Base-by-base conservation (phyloP, 371 early-diverging fungal genomes). In the Mucor circinelloides region DNA sequence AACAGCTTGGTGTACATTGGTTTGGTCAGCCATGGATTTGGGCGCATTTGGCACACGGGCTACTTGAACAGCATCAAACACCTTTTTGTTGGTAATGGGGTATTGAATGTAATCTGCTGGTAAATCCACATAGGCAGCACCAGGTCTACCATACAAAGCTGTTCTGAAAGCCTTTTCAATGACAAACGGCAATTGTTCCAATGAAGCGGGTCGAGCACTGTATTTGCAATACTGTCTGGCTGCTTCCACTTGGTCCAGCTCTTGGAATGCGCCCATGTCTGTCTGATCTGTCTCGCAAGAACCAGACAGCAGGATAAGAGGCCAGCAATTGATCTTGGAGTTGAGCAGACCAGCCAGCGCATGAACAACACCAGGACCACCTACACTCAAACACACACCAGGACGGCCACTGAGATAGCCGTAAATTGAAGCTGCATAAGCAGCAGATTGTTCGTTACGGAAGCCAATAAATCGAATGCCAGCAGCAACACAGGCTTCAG, bases 291-390 rank as follows among this genome's bases (percentile, higher is more conserved):
- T 80, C 44, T 89, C 89, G 30, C 76, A 77, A 7, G 89, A 85
- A 10, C 90, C 90, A 15, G 88, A 84, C 23, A 91, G 72, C 19
- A 90, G 68, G 8, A 92, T 83, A 69, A 90, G 68, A 4, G 91
- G 91, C 90, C 89, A 89, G n/a, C 81, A 80, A 68, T 89, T 92
- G 10, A 85, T 86, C 64, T 88, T 83, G 19, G 93, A 87, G 68
- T 94, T 92, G 23, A 85, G 78, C 2, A 94, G 21, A 32, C 94
- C 94, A 0, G 93, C 88, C 55, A 94, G 72, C 1, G 81, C 91
- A 79, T 94, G 92, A 27, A 94, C 86, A 1, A 93, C 88, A 32
- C 94, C 94, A 0, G 94, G 94, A 1, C 94, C 94, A 5, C 91
- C 90, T 13, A 94, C 94, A 1, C 85, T 87, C 9, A 94, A 70